phyloP scores from a whole-genome alignment of 179 eudicot genomes.

The Camellia oleifera region DNA sequence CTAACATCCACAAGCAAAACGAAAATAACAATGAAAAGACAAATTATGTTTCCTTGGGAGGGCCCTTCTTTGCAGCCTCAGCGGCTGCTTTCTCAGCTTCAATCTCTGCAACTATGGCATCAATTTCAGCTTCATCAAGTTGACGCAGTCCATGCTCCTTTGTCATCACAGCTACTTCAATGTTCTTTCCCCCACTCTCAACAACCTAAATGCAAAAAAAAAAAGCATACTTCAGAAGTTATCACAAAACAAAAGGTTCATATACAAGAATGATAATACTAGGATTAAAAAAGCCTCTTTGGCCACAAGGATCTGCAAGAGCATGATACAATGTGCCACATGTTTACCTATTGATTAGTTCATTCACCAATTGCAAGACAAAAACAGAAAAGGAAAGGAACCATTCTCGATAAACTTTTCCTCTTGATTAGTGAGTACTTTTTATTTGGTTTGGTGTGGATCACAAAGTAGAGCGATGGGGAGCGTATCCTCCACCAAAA shows the following conservation, averaged over 20 bases:
- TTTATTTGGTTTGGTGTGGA: neutral
- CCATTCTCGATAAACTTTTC: neutral
- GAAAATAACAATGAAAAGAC: neutral
- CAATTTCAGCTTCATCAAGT: constrained; percentile 91
- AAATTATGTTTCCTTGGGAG: constrained; percentile 52
- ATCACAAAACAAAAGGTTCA: neutral
- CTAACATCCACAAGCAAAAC: neutral
- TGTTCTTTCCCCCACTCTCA: constrained; percentile 95
- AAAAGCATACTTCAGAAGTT: neutral
- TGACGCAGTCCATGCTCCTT: constrained; percentile 71
- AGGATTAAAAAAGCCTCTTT: neutral
- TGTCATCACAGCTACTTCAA: constrained; percentile 91
- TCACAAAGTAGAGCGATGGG: no score
- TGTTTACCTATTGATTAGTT: neutral
- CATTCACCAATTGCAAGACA: neutral
- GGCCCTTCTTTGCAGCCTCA: constrained; percentile 94
- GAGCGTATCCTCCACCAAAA: neutral
- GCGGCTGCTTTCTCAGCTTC: constrained; percentile 98
- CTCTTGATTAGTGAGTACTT: neutral
- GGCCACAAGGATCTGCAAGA: neutral
- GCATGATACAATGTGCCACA: neutral
- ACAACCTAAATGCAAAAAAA: constrained; percentile 56
- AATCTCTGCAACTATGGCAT: constrained; percentile 91
- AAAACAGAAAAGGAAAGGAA: neutral
- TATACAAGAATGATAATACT: neutral